phyloP scores from a whole-genome alignment of 2,329 filamentous ascomycete genomes.

The Pseudogymnoascus sp. region DNA sequence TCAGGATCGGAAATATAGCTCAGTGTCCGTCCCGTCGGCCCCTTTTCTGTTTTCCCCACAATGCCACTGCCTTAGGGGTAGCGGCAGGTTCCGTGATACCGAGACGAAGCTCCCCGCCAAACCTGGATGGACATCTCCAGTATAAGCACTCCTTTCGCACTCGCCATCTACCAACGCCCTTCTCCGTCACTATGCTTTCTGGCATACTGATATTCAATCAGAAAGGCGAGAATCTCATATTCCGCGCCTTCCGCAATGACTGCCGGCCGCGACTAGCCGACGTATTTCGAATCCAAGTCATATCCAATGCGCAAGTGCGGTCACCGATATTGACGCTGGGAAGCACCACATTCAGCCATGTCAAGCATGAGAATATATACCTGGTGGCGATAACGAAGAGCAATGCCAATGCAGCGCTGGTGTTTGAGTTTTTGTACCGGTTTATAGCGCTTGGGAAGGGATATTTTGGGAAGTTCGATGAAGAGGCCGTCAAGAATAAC shows the following conservation, averaged over 20 bases:
- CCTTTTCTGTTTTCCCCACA: neutral
- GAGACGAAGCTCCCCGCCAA: constrained; percentile 8
- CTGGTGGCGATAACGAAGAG: constrained; percentile 96
- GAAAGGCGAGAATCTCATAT: constrained; percentile 99
- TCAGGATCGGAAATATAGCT: neutral
- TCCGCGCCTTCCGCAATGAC: constrained; percentile 97
- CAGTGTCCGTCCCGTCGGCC: neutral
- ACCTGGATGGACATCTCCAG: constrained; percentile 3
- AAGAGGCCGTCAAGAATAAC: constrained; percentile 99
- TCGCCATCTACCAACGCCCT: constrained; percentile 9
- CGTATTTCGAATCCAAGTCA: constrained; percentile 98
- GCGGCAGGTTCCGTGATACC: constrained; percentile 3
- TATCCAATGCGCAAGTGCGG: constrained; percentile 94
- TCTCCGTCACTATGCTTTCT: constrained; percentile 66
- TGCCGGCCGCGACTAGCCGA: constrained; percentile 95
- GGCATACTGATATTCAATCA: constrained; percentile 98
- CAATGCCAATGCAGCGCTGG: constrained; percentile 95
- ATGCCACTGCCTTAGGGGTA: neutral
- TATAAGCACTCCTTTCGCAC: constrained; percentile 4
- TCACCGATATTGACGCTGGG: constrained; percentile 95
- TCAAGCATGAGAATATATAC: constrained; percentile 99
- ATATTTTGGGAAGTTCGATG: constrained; percentile 98
- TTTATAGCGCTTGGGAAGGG: constrained; percentile 83
- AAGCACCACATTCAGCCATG: constrained; percentile 97
- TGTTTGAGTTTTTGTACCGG: constrained; percentile 96